Percentiles rank a stretch among this genome's conserved stretches.
Evolutionary conservation across 108 stramenopile genomes (phyloP).

Genomic region (Pseudonitzschia pungens): DNA sequence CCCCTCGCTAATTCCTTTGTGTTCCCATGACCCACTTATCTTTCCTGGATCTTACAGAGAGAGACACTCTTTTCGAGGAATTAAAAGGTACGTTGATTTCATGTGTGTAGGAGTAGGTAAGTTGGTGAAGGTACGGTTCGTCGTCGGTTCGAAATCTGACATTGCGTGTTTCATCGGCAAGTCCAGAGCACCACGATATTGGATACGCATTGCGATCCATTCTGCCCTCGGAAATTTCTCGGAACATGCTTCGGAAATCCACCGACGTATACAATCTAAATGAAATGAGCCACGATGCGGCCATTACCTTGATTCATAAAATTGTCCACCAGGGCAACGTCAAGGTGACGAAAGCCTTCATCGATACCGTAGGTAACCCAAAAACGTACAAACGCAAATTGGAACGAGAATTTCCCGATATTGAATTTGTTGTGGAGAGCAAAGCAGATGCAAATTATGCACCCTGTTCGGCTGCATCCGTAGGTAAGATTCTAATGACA

Average conservation of each 20-base stretch:
- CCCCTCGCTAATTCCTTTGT: neutral
- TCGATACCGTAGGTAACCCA: slow-evolving; percentile 89
- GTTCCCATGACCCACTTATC: neutral
- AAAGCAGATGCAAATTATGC: slow-evolving; percentile 95
- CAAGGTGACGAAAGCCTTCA: slow-evolving; percentile 60
- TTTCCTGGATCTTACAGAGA: slow-evolving; percentile 20
- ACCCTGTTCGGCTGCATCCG: slow-evolving; percentile 80
- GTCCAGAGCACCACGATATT: slow-evolving; percentile 45
- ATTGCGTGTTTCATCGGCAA: neutral
- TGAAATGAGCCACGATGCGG: slow-evolving; percentile 80
- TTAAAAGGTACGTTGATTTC: slow-evolving; percentile 5
- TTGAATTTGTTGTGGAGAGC: slow-evolving; percentile 86
- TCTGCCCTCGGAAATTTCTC: slow-evolving; percentile 75
- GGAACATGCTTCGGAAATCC: slow-evolving; percentile 75
- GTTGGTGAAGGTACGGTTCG: neutral
- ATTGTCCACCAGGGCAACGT: slow-evolving; percentile 55
- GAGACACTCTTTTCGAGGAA: slow-evolving; percentile 56
- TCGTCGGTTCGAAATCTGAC: neutral
- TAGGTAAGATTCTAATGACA: slow-evolving; percentile 50
- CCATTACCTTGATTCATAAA: slow-evolving; percentile 77
- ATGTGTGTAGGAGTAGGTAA: neutral
- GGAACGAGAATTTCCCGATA: slow-evolving; percentile 63
- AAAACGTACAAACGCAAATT: slow-evolving; percentile 61
- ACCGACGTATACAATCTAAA: slow-evolving; percentile 80
- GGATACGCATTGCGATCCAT: slow-evolving; percentile 77